Percentiles rank a stretch among this genome's conserved stretches.
Evolutionary conservation across 108 stramenopile species (phyloP).

Genomic region (Conticribra guillardii): DNA sequence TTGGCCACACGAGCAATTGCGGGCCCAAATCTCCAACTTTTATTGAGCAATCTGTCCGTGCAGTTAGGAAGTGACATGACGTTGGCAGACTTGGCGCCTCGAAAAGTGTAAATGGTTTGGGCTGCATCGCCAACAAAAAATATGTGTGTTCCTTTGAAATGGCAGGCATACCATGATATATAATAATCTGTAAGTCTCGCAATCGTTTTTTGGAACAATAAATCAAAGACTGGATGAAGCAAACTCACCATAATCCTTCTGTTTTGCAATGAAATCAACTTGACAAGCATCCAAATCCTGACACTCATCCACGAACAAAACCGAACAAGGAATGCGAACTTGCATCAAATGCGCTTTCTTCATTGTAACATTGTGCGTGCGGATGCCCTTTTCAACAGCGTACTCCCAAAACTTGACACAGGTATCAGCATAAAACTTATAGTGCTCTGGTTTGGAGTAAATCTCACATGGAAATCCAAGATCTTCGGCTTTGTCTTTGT

Average conservation of each 20-base stretch:
- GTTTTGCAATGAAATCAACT: slow-evolving; percentile 28
- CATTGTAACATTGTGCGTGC: slow-evolving; percentile 27
- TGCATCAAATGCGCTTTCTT: slow-evolving; percentile 38
- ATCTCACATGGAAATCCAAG: slow-evolving; percentile 33
- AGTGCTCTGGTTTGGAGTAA: slow-evolving; percentile 22
- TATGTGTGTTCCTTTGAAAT: slow-evolving; percentile 17
- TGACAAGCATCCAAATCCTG: slow-evolving; percentile 55
- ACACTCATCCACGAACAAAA: slow-evolving; percentile 49
- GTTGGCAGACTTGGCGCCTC: slow-evolving; percentile 46
- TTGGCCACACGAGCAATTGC: slow-evolving; percentile 52
- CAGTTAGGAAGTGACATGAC: slow-evolving; percentile 28
- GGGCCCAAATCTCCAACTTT: slow-evolving; percentile 53
- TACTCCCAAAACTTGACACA: slow-evolving; percentile 30
- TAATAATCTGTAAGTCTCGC: background rate
- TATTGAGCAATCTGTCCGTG: slow-evolving; percentile 20
- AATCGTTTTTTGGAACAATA: background rate
- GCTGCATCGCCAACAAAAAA: slow-evolving; percentile 59
- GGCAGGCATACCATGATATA: background rate
- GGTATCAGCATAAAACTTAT: slow-evolving; percentile 38
- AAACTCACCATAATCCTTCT: slow-evolving; percentile 30
- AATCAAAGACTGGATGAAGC: background rate
- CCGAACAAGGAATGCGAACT: slow-evolving; percentile 34
- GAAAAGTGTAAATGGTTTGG: slow-evolving; percentile 55
- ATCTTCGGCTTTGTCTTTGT: slow-evolving; percentile 20
- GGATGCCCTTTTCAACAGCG: slow-evolving; percentile 12